Evolutionary conservation across 1,284 basidiomycete genomes (phyloP).

Genomic region (Sporisorium sorghi): DNA sequence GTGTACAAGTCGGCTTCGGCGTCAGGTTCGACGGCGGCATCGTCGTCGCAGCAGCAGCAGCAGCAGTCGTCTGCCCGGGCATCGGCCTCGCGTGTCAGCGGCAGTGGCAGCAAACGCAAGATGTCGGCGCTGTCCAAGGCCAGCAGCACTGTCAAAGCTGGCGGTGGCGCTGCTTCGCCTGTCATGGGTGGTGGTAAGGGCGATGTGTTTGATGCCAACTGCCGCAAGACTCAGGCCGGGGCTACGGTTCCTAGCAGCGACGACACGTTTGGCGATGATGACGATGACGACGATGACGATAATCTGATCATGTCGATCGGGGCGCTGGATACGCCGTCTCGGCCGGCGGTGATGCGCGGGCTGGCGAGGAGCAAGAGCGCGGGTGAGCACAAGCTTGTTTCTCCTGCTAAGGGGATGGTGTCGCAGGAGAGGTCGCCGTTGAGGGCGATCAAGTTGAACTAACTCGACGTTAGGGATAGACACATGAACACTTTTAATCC

Average conservation of each 20-base stretch:
- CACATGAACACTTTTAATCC: no score
- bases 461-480: background rate
- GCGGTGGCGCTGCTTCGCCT: constrained; percentile 13
- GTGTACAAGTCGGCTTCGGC: constrained; percentile 28
- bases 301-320: constrained; percentile 13
- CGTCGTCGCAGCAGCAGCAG: background rate
- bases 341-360: constrained; percentile 23
- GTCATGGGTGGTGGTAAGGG: constrained; percentile 11
- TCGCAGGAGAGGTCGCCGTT: constrained; percentile 17
- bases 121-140: background rate
- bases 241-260: constrained; percentile 18
- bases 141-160: constrained; percentile 1
- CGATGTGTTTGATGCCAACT: constrained; percentile 35
- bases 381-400: background rate
- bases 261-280: constrained; percentile 35
- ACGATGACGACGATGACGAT: constrained; percentile 40
- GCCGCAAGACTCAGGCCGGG: background rate
- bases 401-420: background rate
- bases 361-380: constrained; percentile 17
- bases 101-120: constrained; percentile 15
- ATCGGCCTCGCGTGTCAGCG: background rate
- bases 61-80: background rate
- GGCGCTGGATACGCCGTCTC: constrained; percentile 46
- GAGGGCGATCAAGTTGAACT: constrained; percentile 14
- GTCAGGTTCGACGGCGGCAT: background rate